Evolutionary conservation across 192 early-diverging fungal species (phyloP).

Genomic region (Rhizophagus clarus): DNA sequence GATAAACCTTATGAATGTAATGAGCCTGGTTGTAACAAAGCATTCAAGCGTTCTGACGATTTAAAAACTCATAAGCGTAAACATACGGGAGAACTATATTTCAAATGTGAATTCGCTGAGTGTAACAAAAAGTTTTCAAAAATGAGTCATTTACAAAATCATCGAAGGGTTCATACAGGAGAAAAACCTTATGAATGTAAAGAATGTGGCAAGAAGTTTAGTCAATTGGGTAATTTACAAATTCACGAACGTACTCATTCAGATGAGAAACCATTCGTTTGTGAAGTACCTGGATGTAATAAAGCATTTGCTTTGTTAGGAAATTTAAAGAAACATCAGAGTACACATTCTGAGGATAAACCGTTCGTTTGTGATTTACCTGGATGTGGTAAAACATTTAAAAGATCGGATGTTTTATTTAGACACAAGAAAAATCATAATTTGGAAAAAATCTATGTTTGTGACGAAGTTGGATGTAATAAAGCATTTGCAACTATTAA

Average conservation of each 20-base stretch:
- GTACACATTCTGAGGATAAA: conserved; percentile 44
- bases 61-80: neutral
- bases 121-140: conserved; percentile 78
- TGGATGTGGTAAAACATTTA: conserved; percentile 73
- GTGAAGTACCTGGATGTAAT: conserved; percentile 62
- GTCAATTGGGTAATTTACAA: conserved; percentile 80
- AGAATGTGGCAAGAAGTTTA: conserved; percentile 79
- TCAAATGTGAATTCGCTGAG: conserved; percentile 58
- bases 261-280: conserved; percentile 75
- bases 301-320: conserved; percentile 79
- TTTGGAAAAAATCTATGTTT: neutral
- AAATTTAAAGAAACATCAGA: conserved; percentile 53
- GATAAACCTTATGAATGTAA: neutral
- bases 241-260: conserved; percentile 83
- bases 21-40: neutral
- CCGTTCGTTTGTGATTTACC: conserved; percentile 70
- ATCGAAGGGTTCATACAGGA: conserved; percentile 61
- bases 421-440: neutral
- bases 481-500: neutral
- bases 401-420: neutral
- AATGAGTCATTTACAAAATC: conserved; percentile 51
- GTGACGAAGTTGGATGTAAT: neutral
- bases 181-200: conserved; percentile 66
- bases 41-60: neutral
- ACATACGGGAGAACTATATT: conserved; percentile 31